Base-by-base conservation (phyloP, 352 stramenopile genomes). In the Globisporangium nodosum region DNA sequence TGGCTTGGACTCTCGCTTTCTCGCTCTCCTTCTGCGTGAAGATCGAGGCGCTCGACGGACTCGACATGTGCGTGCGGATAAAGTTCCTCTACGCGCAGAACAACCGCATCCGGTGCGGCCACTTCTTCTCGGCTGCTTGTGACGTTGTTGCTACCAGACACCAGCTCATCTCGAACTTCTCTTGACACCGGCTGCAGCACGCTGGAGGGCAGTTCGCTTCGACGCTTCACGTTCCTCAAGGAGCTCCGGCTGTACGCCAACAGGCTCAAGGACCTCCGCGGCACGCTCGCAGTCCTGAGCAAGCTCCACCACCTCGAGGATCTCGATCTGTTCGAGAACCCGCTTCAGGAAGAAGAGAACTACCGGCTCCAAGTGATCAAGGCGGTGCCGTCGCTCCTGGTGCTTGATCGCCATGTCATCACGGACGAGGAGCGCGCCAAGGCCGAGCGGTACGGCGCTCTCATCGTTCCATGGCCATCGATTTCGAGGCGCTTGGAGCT, bases 1-100 rank as follows among this genome's bases (percentile, higher is more conserved):
- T 21, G 42, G 9, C 42, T 48, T 48, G 20, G 24, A 31, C 33
- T 18, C 20, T 39, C n/a, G 27, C 24, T 50, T 6, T 54, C 46
- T 35, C 6, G 46, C 52, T 30, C 21, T 9, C 42, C 42, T n/a
- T 21, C 24, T 45, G 20, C 3, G 31, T 40, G 16, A 62, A 88
- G 76, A 76, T 93, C 50, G 65, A 81, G 50, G 49, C 56, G 20
- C 69, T 97, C 33, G 70, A 81, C 5, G 79, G 78, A 7, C 67
- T 97, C 1, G 76, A 97, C 40, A 63, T 60, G 24, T 96, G 92
- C 62, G 80, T 96, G 56, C 85, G 90, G 9, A 81, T 97, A 57
- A 96, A 97, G 59, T 73, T 84, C 57, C 74, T 97, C 5, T 96
- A 95, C 57, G 77, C 69, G 11, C 88, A 97, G 43, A 86, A 92